phyloP scores from a whole-genome alignment of 345 rosid genomes.

The Populus pruinosa region DNA sequence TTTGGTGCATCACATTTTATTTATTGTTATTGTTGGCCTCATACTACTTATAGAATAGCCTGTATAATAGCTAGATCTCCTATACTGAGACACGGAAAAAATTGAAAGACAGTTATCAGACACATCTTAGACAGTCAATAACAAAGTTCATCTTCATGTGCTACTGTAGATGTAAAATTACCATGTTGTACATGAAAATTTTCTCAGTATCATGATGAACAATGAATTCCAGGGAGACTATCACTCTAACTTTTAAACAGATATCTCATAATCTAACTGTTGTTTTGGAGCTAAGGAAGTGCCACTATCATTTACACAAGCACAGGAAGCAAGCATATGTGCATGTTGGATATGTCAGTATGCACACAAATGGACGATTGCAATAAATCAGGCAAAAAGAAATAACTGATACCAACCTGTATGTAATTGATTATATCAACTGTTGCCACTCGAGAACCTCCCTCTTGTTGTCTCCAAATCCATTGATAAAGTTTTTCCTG shows the following conservation, averaged over 20 bases:
- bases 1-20: neutral
- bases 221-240: neutral
- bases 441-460: constrained; percentile 66
- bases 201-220: neutral
- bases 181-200: neutral
- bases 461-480: constrained; percentile 85
- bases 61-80: neutral
- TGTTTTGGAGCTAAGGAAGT: neutral
- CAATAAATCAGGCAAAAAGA: neutral
- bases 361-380: neutral
- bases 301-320: neutral
- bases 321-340: neutral
- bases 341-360: neutral
- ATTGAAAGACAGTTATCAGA: neutral
- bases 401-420: constrained; percentile 45
- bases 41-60: neutral
- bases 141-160: neutral
- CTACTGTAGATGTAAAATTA: neutral
- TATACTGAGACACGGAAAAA: neutral
- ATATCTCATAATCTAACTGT: neutral
- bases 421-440: constrained; percentile 61
- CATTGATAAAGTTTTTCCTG: constrained; percentile 89
- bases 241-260: neutral
- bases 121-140: neutral
- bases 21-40: neutral